These are phyloP conservation scores for Mucor circinelloides DNA, from an alignment of 371 early-diverging fungal species.

Conservation along the genomic window DNA sequence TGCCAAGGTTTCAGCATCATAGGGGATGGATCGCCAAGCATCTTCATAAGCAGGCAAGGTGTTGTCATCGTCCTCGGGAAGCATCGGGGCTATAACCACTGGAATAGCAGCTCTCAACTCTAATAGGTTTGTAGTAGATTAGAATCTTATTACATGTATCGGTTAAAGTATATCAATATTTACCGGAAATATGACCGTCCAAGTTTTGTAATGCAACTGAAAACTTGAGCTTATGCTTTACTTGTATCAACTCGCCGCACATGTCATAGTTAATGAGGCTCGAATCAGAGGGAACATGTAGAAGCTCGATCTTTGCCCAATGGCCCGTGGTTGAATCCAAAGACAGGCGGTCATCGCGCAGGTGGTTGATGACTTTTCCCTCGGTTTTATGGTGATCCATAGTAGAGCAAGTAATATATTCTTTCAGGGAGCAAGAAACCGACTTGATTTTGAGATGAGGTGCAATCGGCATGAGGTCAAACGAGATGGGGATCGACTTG, in stretches of 20 bases:
- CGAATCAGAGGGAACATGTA: constrained; percentile 23
- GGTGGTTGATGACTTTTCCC: constrained; percentile 20
- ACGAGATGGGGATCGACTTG: constrained; percentile 25
- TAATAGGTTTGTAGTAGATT: constrained; percentile 5
- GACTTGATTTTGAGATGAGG: constrained; percentile 21
- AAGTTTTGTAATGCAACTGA: constrained; percentile 28
- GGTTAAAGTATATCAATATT: not conserved
- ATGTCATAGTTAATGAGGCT: constrained; percentile 27
- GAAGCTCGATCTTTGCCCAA: constrained; percentile 28
- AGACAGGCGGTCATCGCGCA: constrained; percentile 34
- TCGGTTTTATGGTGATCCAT: constrained; percentile 19
- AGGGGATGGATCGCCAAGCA: constrained; percentile 39
- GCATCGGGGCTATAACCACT: constrained; percentile 29
- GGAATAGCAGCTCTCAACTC: constrained; percentile 41
- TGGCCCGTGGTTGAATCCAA: constrained; percentile 5
- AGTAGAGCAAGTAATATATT: constrained; percentile 23
- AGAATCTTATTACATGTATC: not conserved
- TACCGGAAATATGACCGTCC: constrained; percentile 44
- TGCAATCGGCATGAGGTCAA: constrained; percentile 28
- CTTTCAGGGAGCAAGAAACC: constrained; percentile 31
- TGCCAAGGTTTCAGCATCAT: constrained; percentile 22
- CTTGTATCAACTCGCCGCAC: constrained; percentile 27
- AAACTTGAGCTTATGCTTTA: constrained; percentile 44
- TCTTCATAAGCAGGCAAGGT: constrained; percentile 47
- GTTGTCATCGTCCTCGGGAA: constrained; percentile 21